Evolutionary conservation across 2,329 filamentous ascomycete genomes (phyloP).

Genomic region (Verruconis gallopava): DNA sequence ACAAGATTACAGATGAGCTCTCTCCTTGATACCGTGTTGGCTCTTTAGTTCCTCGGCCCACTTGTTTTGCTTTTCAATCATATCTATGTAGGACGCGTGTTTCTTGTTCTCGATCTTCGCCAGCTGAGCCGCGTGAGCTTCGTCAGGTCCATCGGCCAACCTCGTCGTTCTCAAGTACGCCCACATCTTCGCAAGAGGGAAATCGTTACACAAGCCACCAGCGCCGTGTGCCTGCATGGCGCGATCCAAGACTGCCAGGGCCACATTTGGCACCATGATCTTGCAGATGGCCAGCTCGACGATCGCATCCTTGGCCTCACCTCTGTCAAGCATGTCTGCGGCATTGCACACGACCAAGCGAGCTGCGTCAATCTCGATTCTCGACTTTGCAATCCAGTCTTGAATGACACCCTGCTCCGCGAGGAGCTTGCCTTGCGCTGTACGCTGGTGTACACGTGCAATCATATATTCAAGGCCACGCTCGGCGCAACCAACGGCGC

Average conservation of each 20-base stretch:
- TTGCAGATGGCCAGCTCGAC: conserved; percentile 94
- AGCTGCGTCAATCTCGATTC: conserved; percentile 86
- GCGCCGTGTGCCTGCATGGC: conserved; percentile 88
- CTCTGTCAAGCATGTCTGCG: conserved; percentile 83
- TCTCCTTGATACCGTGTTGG: conserved; percentile 1
- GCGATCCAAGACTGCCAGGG: conserved; percentile 79
- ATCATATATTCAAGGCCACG: conserved; percentile 55
- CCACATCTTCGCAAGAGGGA: conserved; percentile 69
- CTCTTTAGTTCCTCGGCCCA: conserved; percentile 8
- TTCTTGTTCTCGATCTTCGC: conserved; percentile 66
- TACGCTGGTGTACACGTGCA: conserved; percentile 81
- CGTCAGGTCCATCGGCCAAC: conserved; percentile 87
- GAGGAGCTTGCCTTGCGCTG: conserved; percentile 78
- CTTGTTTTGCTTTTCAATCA: conserved; percentile 1
- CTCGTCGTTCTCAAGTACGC: conserved; percentile 67
- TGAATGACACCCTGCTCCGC: conserved; percentile 86
- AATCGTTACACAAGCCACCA: conserved; percentile 86
- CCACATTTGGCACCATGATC: conserved; percentile 74
- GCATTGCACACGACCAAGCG: conserved; percentile 86
- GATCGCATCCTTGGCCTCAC: conserved; percentile 76
- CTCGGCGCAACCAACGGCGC: conserved; percentile 57
- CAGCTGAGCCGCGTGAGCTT: conserved; percentile 67
- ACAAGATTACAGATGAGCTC: conserved; percentile 2
- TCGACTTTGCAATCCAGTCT: conserved; percentile 83
- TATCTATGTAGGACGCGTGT: conserved; percentile 7